These are phyloP conservation scores for Sisymbrium irio DNA, from an alignment of 345 rosid species.

Conservation along the genomic window DNA sequence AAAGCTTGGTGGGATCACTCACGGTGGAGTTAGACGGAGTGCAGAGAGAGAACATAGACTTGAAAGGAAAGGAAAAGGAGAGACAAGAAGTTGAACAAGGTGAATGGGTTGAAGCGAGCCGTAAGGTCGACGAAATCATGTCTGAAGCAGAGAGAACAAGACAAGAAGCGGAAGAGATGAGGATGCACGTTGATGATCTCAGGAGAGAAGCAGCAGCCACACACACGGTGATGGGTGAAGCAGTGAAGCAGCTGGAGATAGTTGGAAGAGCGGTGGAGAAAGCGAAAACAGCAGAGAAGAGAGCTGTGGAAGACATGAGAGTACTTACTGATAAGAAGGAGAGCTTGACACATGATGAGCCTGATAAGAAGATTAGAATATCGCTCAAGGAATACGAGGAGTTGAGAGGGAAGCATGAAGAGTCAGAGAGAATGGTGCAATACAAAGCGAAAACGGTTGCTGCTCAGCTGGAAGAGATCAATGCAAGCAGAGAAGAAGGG, in stretches of 20 bases:
- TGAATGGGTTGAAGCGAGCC: constrained; percentile 26
- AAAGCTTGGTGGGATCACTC: constrained; percentile 41
- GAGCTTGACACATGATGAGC: constrained; percentile 21
- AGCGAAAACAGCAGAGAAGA: constrained; percentile 56
- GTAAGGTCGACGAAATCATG: constrained; percentile 37
- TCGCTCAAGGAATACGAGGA: constrained; percentile 50
- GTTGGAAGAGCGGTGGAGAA: constrained; percentile 44
- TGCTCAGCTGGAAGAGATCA: constrained; percentile 49
- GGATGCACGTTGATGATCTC: constrained; percentile 36
- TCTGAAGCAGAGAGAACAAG: constrained; percentile 50
- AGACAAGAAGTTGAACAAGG: constrained; percentile 21
- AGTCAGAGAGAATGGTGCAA: constrained; percentile 48
- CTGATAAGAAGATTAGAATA: constrained; percentile 49
- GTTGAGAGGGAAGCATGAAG: constrained; percentile 51
- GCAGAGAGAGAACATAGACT: constrained; percentile 39
- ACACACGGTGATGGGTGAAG: constrained; percentile 34
- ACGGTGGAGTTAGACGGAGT: constrained; percentile 53
- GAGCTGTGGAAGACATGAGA: constrained; percentile 52
- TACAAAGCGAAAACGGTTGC: constrained; percentile 49
- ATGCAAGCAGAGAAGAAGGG: constrained; percentile 40
- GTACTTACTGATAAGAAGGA: constrained; percentile 36
- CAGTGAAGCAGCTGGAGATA: constrained; percentile 46
- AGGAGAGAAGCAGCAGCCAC: constrained; percentile 43
- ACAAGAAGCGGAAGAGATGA: constrained; percentile 54
- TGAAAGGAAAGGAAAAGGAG: constrained; percentile 39